Percentiles rank a stretch among this genome's conserved stretches.
Evolutionary conservation across 164 flowering plant genomes (phyloP).

Genomic region (Sedum album): DNA sequence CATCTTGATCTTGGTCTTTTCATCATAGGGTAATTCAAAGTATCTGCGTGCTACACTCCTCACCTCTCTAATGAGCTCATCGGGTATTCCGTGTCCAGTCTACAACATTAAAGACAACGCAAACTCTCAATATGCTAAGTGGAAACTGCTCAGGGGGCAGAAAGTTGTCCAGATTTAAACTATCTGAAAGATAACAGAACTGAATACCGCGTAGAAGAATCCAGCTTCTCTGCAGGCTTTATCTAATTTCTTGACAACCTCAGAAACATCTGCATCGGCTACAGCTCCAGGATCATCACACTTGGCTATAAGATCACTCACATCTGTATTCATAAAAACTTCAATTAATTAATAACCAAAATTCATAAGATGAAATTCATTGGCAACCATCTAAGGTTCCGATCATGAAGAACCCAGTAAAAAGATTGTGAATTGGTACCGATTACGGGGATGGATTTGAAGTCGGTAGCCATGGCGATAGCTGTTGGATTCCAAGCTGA

Average conservation of each 20-base stretch:
- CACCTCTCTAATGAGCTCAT: conserved; percentile 54
- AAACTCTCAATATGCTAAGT: background rate
- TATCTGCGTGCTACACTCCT: background rate
- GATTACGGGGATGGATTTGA: background rate
- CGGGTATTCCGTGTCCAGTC: conserved; percentile 91
- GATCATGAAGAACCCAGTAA: too few species aligned
- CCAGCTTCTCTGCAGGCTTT: conserved; percentile 80
- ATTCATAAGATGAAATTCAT: too few species aligned
- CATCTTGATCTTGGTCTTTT: conserved; percentile 76
- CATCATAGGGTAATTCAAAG: conserved; percentile 35
- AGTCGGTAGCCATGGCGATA: background rate
- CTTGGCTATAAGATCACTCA: too few species aligned
- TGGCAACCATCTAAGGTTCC: too few species aligned
- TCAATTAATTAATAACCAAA: too few species aligned
- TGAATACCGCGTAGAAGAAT: conserved; percentile 91
- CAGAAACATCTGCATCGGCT: too few species aligned
- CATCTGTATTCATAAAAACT: too few species aligned
- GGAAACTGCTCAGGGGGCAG: too few species aligned
- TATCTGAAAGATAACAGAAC: too few species aligned
- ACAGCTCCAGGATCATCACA: too few species aligned
- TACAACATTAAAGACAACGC: background rate
- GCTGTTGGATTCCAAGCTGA: background rate
- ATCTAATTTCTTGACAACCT: conserved; percentile 27
- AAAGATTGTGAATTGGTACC: background rate
- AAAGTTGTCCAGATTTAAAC: too few species aligned